A percentile compares a stretch with the other conserved stretches of the same genome.
Evolutionary conservation across 2,329 filamentous ascomycete genomes (phyloP).

Genomic region (Blastomyces gilchristii): DNA sequence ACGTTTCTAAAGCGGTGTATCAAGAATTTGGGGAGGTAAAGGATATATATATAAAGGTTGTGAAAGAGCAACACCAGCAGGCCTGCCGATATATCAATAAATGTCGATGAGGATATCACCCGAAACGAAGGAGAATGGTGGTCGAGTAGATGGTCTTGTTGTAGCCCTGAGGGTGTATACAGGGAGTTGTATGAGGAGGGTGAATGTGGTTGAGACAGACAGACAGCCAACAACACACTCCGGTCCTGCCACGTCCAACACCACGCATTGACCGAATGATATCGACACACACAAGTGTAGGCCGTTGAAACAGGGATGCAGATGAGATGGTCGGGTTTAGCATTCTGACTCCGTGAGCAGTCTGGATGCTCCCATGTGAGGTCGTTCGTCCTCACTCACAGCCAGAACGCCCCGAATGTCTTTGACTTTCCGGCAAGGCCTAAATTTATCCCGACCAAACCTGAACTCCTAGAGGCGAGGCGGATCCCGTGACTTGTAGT

Average conservation of each 20-base stretch:
- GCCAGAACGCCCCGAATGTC: too few species aligned
- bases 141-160: background rate
- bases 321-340: background rate
- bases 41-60: background rate
- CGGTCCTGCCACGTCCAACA: slow-evolving; percentile 10
- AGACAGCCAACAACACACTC: slow-evolving; percentile 10
- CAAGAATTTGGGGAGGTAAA: background rate
- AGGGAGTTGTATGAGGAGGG: background rate
- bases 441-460: too few species aligned
- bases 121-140: background rate
- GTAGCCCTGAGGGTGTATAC: background rate
- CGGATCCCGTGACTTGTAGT: too few species aligned
- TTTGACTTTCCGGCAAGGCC: too few species aligned
- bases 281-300: slow-evolving; percentile 6
- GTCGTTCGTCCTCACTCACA: too few species aligned
- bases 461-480: too few species aligned
- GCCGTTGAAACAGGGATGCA: slow-evolving; percentile 2
- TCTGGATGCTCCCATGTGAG: background rate
- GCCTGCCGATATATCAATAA: background rate
- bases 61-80: background rate
- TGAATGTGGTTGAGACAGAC: slow-evolving; percentile 8
- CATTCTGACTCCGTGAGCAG: slow-evolving; percentile 3
- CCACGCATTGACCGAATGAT: slow-evolving; percentile 7
- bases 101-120: background rate
- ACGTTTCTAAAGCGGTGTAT: background rate